These are phyloP conservation scores for Dovyalis caffra DNA, from an alignment of 345 rosid genomes.

Conservation along the genomic window DNA sequence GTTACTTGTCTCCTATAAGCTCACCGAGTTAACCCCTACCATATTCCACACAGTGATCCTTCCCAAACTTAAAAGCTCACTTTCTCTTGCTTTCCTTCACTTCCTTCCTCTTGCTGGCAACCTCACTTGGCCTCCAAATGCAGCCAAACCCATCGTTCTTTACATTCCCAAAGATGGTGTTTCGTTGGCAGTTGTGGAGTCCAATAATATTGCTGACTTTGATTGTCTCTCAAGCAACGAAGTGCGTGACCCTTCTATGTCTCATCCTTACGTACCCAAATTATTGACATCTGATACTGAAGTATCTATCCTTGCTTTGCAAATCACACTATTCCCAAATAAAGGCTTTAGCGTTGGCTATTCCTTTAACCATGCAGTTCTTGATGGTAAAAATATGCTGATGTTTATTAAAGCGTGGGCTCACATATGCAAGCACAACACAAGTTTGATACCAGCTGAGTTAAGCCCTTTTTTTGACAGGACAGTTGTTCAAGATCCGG, in stretches of 20 bases:
- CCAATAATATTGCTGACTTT: neutral
- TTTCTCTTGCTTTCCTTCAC: slow-evolving; percentile 9
- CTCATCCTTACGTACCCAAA: slow-evolving; percentile 5
- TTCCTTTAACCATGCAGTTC: slow-evolving; percentile 10
- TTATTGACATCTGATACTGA: slow-evolving; percentile 4
- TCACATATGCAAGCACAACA: neutral
- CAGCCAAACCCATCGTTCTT: slow-evolving; percentile 1
- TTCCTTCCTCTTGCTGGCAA: slow-evolving; percentile 21
- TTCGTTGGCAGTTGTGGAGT: slow-evolving; percentile 19
- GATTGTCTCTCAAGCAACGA: neutral
- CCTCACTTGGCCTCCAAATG: slow-evolving; percentile 9
- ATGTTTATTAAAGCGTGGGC: slow-evolving; percentile 21
- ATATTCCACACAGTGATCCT: slow-evolving; percentile 11
- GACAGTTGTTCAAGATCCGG: neutral
- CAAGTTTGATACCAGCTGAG: neutral
- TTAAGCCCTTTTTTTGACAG: neutral
- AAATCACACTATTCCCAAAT: slow-evolving; percentile 16
- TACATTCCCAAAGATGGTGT: slow-evolving; percentile 16
- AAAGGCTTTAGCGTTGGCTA: slow-evolving; percentile 18
- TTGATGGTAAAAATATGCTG: slow-evolving; percentile 26
- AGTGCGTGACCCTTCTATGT: neutral
- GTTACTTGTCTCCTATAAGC: slow-evolving; percentile 13
- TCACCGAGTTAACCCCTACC: neutral
- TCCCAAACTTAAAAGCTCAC: slow-evolving; percentile 11
- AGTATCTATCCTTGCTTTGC: slow-evolving; percentile 11